Conservation (phyloP, 75 land plant species). For the Sequoiadendron giganteum region DNA sequence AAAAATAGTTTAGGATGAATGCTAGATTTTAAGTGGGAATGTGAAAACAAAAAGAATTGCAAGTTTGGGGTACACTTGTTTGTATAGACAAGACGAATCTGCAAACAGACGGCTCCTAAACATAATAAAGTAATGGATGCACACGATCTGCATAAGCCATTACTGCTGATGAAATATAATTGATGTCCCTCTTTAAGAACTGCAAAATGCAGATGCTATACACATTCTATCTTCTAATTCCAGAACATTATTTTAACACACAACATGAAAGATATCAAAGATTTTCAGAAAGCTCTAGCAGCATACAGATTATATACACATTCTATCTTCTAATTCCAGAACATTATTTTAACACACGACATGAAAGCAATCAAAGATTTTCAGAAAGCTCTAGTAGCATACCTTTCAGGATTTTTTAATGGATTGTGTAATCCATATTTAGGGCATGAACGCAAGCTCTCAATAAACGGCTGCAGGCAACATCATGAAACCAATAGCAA, state of each 20-base stretch:
- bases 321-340: not conserved
- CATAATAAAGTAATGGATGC: not conserved
- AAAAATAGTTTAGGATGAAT: no score
- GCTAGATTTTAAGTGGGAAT: no score
- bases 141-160: not conserved
- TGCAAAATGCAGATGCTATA: not conserved
- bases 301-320: constrained; percentile 35
- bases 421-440: constrained; percentile 96
- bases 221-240: not conserved
- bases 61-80: not conserved
- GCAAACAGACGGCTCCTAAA: not conserved
- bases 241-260: not conserved
- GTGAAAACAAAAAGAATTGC: no score
- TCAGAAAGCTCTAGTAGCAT: not conserved
- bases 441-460: constrained; percentile 81
- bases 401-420: constrained; percentile 87
- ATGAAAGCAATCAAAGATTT: not conserved
- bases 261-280: not conserved
- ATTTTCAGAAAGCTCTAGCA: not conserved
- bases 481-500: not conserved
- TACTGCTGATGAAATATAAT: not conserved
- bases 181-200: not conserved
- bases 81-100: not conserved
- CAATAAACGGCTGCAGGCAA: constrained; percentile 74
- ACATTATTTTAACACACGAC: not conserved